Conservation (phyloP, 495 filamentous ascomycete species). For the Peziza echinospora region DNA sequence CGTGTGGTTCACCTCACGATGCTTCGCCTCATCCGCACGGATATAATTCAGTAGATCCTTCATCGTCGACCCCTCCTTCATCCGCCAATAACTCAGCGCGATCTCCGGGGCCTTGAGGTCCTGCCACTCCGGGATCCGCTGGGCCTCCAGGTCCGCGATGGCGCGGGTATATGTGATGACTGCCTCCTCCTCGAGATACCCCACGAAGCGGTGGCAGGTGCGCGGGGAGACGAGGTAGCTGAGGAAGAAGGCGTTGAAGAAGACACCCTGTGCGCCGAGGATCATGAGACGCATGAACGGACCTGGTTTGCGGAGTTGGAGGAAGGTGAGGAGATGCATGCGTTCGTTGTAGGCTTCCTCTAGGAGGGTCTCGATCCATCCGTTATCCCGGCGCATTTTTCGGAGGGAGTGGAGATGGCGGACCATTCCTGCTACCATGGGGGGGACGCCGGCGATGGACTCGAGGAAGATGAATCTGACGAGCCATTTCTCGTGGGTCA, state of each 20-base stretch:
- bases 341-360: conserved; percentile 92
- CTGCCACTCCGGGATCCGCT: conserved; percentile 60
- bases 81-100: conserved; percentile 74
- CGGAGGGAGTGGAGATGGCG: conserved; percentile 67
- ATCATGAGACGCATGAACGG: conserved; percentile 49
- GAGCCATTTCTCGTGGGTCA: conserved; percentile 61
- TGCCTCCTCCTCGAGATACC: conserved; percentile 91
- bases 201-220: conserved; percentile 87
- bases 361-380: conserved; percentile 91
- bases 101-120: conserved; percentile 65
- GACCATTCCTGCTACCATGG: conserved; percentile 91
- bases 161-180: conserved; percentile 83
- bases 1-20: conserved; percentile 93
- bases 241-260: conserved; percentile 86
- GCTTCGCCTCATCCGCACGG: conserved; percentile 87
- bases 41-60: conserved; percentile 70
- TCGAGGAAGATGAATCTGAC: conserved; percentile 81
- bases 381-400: conserved; percentile 75
- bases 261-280: conserved; percentile 51
- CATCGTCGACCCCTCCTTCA: conserved; percentile 76
- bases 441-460: conserved; percentile 81
- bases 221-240: conserved; percentile 73
- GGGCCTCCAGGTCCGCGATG: conserved; percentile 66
- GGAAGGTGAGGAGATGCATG: conserved; percentile 88
- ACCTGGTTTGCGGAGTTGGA: conserved; percentile 76